Evolutionary conservation across 805 yeast species (phyloP), one percentile per base, ranked within the genome.

Genomic region (Cyberlindnera mississippiensis): DNA sequence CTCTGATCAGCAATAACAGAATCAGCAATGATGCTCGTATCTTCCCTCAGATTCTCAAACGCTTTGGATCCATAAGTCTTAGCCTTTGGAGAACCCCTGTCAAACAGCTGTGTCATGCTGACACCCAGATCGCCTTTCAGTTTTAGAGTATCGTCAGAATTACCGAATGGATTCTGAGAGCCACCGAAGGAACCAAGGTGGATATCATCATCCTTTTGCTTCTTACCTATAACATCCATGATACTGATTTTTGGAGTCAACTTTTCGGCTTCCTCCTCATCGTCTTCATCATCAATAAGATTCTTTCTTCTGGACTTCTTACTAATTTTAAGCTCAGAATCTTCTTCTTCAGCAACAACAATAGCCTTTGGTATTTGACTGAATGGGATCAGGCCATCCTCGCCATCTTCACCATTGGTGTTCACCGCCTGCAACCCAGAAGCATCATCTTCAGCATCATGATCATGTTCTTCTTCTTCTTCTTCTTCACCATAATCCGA

Each of bases 151-250:
- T 39, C 38, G 13, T 37, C 37, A 4, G 26, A n/a, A n/a, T n/a
- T 4, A 6, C 33, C 43, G 8, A 24, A 11, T 24, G 27, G 27
- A 11, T 40, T 37, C 35, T 48, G 55, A 8, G 49, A 42, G 19
- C 59, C 57, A 16, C 58, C 59, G 42, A 52, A 54, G 16, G 41
- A 49, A n/a, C 59, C 59, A 12, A 52, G 32, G 17, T 54, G 41
- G 18, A 48, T 51, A 15, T 37, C 33, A 6, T 28, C 26, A 12
- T 24, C 43, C 16, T 41, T 35, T 17, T 27, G 16, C 4, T 36
- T 22, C 9, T 40, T 36, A 1, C 33, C 44, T 3, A 38, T 20
- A 7, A 30, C 43, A 13, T 35, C 41, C 13, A 27, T 34, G 18
- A 43, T 38, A 29, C 33, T 40, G 28, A 34, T 26, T 15, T 32